phyloP scores from a whole-genome alignment of 2,329 filamentous ascomycete genomes.

The Epichloe scottii region DNA sequence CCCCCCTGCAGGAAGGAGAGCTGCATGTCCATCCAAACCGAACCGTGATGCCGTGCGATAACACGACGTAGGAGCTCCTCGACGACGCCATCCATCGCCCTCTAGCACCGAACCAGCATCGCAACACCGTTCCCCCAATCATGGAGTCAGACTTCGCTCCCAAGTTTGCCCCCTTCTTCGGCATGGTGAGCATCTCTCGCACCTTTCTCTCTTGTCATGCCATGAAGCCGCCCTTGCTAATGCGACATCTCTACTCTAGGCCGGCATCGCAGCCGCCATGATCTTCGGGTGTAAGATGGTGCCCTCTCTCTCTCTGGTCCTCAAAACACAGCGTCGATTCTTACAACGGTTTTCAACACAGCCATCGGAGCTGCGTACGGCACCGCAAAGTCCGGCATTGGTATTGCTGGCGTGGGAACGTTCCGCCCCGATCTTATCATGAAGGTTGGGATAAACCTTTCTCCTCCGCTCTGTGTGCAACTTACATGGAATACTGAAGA shows the following conservation, averaged over 20 bases:
- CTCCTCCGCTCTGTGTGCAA: neutral
- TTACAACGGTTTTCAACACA: slow-evolving; percentile 15
- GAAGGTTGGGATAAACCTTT: slow-evolving; percentile 49
- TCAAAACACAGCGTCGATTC: neutral
- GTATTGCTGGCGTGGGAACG: slow-evolving; percentile 73
- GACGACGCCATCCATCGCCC: neutral
- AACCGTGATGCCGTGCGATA: slow-evolving; percentile 1
- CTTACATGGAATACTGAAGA: neutral
- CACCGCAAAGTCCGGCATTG: slow-evolving; percentile 79
- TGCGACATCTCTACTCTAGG: slow-evolving; percentile 30
- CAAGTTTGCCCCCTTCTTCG: slow-evolving; percentile 78
- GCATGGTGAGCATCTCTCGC: slow-evolving; percentile 53
- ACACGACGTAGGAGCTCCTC: slow-evolving; percentile 1
- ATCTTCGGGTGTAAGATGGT: slow-evolving; percentile 61
- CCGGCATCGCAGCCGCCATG: slow-evolving; percentile 70
- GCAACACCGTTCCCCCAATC: slow-evolving; percentile 11
- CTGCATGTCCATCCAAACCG: neutral
- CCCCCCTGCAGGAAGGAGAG: neutral
- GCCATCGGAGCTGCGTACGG: slow-evolving; percentile 69
- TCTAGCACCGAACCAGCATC: neutral
- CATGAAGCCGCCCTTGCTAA: slow-evolving; percentile 10
- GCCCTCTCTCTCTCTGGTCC: neutral
- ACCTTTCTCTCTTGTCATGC: slow-evolving; percentile 9
- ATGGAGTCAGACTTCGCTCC: slow-evolving; percentile 55
- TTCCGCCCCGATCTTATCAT: slow-evolving; percentile 82